Base-by-base conservation (phyloP, 345 rosid species). In the Pugionium cornutum region DNA sequence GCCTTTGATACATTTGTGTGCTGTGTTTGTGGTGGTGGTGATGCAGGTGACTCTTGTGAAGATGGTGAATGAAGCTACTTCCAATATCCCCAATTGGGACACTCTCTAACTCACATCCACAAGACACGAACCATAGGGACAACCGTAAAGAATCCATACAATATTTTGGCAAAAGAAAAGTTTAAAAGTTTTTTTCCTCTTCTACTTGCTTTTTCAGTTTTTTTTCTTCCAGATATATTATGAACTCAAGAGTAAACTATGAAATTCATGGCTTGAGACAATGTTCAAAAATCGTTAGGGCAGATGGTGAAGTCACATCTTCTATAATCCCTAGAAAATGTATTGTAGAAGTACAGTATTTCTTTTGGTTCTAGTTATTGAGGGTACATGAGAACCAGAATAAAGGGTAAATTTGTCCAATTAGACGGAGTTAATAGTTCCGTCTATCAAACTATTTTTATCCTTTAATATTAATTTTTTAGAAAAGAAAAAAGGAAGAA, bases 31-130 rank as follows among this genome's bases (percentile, higher is more conserved):
- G 35, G 7, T 52, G 18, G 54, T 69, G 34, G 10, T 55, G 26
- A 35, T 40, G 82, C 86, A 89, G 92, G 92, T 77, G 46, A 86
- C 83, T 39, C 92, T 89, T 60, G 96, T 89, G 73, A 84, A 83
- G 80, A 82, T 81, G 92, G 83, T 89, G 72, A 89, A 89, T 40
- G 96, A 89, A 78, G 96, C 96, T 50, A 83, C 91, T 1, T 74
- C 89, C 6, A 89, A 86, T 68, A 83, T 89, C 42, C 89, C 89
- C 4, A 80, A 80, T 30, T 89, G 96, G 96, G 89, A 81, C 30
- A 32, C 70, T 34, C 77, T 48, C 47, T 67, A 67, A 62, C 61
- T 67, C 67, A 3, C 49, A 44, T 66, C 56, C 29, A 44, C 66
- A 49, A 47, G 64, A 72, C 48, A 64, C 41, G 36, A 58, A 58